These are phyloP conservation scores for Blastobotrys illinoisensis DNA, from an alignment of 1,139 yeast genomes.

Conservation along the genomic window DNA sequence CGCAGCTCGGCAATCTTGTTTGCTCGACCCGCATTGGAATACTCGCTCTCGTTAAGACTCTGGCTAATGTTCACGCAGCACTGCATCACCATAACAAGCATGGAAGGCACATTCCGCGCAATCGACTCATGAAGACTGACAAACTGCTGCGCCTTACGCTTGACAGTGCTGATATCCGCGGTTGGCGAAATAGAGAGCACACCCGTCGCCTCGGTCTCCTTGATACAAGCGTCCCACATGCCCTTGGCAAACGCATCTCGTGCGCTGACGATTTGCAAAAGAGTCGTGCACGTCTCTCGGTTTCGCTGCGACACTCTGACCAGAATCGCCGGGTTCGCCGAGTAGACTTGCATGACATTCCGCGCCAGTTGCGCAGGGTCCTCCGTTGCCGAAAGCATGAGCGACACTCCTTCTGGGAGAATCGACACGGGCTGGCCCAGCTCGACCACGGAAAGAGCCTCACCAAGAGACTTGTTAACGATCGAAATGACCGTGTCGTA, in stretches of 20 bases:
- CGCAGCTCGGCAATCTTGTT: constrained; percentile 54
- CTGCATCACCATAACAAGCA: constrained; percentile 77
- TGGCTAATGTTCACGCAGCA: constrained; percentile 60
- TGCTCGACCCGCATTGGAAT: constrained; percentile 47
- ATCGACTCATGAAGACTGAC: constrained; percentile 62
- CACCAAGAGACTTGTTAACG: constrained; percentile 75
- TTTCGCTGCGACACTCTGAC: constrained; percentile 29
- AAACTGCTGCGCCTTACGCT: constrained; percentile 53
- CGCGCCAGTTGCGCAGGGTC: constrained; percentile 39
- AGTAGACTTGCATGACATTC: constrained; percentile 35
- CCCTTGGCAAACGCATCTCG: constrained; percentile 54
- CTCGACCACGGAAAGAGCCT: constrained; percentile 67
- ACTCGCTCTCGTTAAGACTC: constrained; percentile 43
- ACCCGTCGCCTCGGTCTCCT: constrained; percentile 50
- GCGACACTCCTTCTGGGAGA: constrained; percentile 22
- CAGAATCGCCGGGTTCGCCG: constrained; percentile 31
- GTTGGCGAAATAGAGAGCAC: constrained; percentile 57
- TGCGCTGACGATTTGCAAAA: constrained; percentile 63
- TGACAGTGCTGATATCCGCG: constrained; percentile 43
- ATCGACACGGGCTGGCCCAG: constrained; percentile 53
- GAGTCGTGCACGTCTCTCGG: constrained; percentile 54
- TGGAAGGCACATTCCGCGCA: constrained; percentile 72
- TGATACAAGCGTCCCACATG: constrained; percentile 59
- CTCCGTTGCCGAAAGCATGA: constrained; percentile 32
- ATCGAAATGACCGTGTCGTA: constrained; percentile 77